Base-by-base conservation (phyloP, 176 grass and related monocot genomes). In the Phoenix dactylifera region DNA sequence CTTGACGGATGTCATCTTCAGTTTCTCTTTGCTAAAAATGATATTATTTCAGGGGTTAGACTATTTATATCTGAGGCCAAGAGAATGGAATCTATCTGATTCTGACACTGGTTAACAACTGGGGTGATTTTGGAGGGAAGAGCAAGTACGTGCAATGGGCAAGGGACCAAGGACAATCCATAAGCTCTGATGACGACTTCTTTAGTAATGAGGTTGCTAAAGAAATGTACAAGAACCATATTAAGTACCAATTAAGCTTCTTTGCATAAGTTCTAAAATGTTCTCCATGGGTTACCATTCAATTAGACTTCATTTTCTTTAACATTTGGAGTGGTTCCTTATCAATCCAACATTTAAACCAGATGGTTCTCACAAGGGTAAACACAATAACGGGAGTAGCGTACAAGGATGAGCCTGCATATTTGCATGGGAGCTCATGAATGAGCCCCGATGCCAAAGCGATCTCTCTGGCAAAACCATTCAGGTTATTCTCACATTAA, bases 401-500 rank as follows among this genome's bases (percentile, higher is more conserved):
- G 14, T 89, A 95, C 76, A 89, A 84, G 26, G 90, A 89, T 32
- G 86, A 95, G 9, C 79, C 86, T 0, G 74, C 67, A 86, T 89
- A 70, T 86, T 95, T 55, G 79, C 86, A 17, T 95, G 90, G 90
- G 90, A 95, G 68, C 86, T 95, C 24, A 86, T 86, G 69, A 89
- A 95, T 39, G 90, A 95, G 57, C 70, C 79, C 18, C 82, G 90
- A 30, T 78, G 77, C 71, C 72, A 78, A 61, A 86, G 68, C n/a
- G 90, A 95, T 63, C 77, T 89, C 50, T 82, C 91, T 4, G 83
- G 83, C 4, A 68, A 64, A 35, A 74, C 78, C 3, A 4, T 95
- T 55, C 70, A 86, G 81, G 86, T 90, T 4, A 35, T 35, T 35
- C 7, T 10, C 32, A 35, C 1, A 6, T 35, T 9, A 1, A 35